Evolutionary conservation across 2,329 filamentous ascomycete species (phyloP).

Genomic region (Monilinia polystroma): DNA sequence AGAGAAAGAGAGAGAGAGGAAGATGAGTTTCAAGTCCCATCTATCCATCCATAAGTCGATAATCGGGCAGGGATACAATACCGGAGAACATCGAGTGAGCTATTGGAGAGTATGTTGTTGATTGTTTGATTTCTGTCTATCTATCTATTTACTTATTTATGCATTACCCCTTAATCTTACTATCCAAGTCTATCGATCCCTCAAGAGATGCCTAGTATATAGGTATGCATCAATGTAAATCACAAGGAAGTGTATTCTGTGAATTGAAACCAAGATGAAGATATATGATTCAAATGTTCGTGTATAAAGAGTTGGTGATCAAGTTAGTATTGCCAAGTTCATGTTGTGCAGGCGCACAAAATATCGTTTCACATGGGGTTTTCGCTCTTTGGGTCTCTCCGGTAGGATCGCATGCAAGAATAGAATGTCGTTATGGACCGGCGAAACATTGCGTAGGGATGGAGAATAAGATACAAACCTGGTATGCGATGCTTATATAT

Average conservation of each 20-base stretch:
- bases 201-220: neutral
- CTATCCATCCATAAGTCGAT: too few species aligned
- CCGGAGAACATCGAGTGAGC: too few species aligned
- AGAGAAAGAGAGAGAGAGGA: too few species aligned
- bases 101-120: too few species aligned
- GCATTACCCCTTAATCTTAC: neutral
- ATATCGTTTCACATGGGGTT: neutral
- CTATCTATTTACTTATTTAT: neutral
- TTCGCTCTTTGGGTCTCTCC: neutral
- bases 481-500: neutral
- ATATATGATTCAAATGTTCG: neutral
- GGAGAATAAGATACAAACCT: neutral
- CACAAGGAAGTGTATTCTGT: neutral
- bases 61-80: too few species aligned
- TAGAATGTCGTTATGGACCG: neutral
- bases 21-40: too few species aligned
- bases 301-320: neutral
- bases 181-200: neutral
- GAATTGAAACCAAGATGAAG: neutral
- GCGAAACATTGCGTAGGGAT: neutral
- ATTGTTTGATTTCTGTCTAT: too few species aligned
- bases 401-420: neutral
- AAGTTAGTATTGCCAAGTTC: neutral
- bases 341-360: neutral
- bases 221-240: neutral